Evolutionary conservation across 2,329 filamentous ascomycete species (phyloP).

Genomic region (Fusarium buharicum): DNA sequence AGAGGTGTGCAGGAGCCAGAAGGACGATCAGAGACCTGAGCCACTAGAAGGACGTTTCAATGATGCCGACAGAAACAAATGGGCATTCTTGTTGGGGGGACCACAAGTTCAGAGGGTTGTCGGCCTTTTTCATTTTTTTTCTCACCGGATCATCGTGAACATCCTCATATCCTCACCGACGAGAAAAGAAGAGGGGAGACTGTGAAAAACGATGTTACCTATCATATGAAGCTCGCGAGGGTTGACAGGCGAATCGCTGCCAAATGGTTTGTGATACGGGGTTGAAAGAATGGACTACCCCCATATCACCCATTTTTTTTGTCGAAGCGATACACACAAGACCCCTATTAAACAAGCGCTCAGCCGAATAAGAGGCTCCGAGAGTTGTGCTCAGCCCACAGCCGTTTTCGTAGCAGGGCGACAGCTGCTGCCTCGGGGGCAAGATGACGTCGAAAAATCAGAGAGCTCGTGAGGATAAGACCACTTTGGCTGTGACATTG

Average conservation of each 20-base stretch:
- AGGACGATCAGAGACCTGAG: conserved; percentile 30
- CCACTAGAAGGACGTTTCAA: conserved; percentile 13
- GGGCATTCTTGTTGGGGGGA: conserved; percentile 10
- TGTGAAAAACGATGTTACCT: conserved; percentile 23
- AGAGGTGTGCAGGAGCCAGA: conserved; percentile 18
- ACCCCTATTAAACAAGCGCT: conserved; percentile 32
- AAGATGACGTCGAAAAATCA: conserved; percentile 34
- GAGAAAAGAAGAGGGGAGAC: conserved; percentile 5
- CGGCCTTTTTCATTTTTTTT: conserved; percentile 25
- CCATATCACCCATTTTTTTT: conserved; percentile 30
- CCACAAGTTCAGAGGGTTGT: conserved; percentile 25
- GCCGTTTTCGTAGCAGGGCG: conserved; percentile 12
- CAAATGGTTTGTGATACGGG: conserved; percentile 27
- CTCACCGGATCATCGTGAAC: conserved; percentile 33
- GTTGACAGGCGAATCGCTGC: conserved; percentile 19
- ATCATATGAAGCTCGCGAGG: conserved; percentile 18
- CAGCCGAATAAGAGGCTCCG: conserved; percentile 35
- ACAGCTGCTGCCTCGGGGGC: conserved; percentile 10
- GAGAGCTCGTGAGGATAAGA: conserved; percentile 19
- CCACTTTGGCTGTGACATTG: conserved; percentile 20
- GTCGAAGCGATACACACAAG: conserved; percentile 16
- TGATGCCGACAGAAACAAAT: conserved; percentile 7
- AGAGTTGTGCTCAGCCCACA: conserved; percentile 6
- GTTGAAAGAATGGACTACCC: conserved; percentile 16
- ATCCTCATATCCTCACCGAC: conserved; percentile 24